phyloP scores from a whole-genome alignment of 257 asterid genomes.

The Paulownia fortunei region DNA sequence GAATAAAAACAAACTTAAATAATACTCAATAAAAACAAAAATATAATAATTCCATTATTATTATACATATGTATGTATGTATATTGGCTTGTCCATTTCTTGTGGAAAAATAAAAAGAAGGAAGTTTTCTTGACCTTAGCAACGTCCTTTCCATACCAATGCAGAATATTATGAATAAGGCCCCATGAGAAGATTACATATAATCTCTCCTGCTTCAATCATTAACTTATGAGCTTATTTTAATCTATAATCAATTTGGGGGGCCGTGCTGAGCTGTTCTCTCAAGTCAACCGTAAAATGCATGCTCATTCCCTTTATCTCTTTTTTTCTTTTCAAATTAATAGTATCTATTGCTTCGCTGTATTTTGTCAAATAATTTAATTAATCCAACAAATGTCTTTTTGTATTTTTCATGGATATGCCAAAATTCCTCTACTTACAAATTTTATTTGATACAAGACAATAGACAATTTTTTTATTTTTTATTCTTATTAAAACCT shows the following conservation, averaged over 20 bases:
- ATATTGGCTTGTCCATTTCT: not conserved
- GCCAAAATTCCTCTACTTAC: not conserved
- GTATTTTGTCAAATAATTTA: not conserved
- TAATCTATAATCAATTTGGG: not conserved
- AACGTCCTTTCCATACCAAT: not conserved
- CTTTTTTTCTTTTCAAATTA: not conserved
- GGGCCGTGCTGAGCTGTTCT: conserved; percentile 13
- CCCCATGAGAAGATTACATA: not conserved
- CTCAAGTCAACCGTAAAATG: conserved; percentile 1
- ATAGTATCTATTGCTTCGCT: not conserved
- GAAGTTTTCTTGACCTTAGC: not conserved
- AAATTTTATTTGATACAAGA: not conserved
- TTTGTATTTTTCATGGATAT: not conserved
- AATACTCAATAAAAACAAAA: not conserved
- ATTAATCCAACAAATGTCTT: not conserved
- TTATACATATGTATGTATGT: not conserved
- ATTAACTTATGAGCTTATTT: not conserved
- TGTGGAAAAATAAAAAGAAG: not conserved
- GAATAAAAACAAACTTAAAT: too few relatives aligned
- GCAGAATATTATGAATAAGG: not conserved
- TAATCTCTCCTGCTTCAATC: not conserved
- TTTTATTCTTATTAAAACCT: too few relatives aligned
- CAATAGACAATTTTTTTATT: too few relatives aligned
- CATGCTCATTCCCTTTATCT: not conserved
- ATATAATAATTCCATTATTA: not conserved